phyloP scores from a whole-genome alignment of 345 rosid species.

The Moricandia arvensis region DNA sequence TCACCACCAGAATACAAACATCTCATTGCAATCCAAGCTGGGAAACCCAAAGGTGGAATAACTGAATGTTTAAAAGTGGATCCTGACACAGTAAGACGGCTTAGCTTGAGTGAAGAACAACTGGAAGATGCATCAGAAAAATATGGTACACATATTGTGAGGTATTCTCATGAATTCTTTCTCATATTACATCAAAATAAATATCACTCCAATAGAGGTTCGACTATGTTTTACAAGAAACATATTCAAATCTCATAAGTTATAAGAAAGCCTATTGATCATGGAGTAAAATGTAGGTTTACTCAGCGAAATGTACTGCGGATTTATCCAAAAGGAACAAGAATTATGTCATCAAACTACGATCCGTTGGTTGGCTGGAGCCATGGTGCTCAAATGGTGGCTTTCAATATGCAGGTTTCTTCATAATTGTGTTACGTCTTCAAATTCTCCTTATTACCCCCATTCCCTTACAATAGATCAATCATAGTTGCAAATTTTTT shows the following conservation, averaged over 20 bases:
- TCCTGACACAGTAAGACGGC: constrained; percentile 1
- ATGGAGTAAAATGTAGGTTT: background rate
- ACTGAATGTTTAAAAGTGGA: background rate
- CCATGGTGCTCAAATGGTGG: constrained; percentile 9
- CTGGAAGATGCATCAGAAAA: background rate
- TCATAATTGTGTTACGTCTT: background rate
- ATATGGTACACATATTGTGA: background rate
- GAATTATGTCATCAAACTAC: background rate
- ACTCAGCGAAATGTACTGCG: background rate
- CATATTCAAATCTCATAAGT: background rate
- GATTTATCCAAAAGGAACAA: background rate
- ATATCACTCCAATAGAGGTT: background rate
- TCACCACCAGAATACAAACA: constrained; percentile 28
- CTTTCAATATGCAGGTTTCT: background rate
- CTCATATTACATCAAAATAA: background rate
- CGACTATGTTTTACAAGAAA: background rate
- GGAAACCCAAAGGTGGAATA: background rate
- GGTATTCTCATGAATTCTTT: background rate
- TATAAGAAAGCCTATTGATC: background rate
- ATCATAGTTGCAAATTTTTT: background rate
- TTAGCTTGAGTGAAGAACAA: constrained; percentile 3
- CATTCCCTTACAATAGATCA: background rate
- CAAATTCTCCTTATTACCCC: background rate
- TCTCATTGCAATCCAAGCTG: constrained; percentile 3
- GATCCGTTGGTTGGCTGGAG: background rate